Evolutionary conservation across 169 alveolate genomes (phyloP), one percentile per base, ranked within the genome.

Genomic region (Babesia ovis): DNA sequence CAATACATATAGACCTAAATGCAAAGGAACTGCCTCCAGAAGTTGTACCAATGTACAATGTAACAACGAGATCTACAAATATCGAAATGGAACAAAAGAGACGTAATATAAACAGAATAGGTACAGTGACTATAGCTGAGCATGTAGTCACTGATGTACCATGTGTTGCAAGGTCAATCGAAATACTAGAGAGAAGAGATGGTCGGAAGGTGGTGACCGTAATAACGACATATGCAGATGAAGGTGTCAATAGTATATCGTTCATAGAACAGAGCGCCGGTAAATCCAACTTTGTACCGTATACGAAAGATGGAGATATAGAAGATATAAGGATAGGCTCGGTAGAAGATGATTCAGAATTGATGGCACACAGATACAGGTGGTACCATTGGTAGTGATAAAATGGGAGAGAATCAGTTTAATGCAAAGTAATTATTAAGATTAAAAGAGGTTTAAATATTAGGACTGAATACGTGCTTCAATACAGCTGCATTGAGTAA

Each of bases 151-250:
- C 56, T 0, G 53, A 53, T 18, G 34, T 20, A 18, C 46, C 62
- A 1, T 61, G 72, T 62, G 39, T 67, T 18, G 64, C 43, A 5
- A 9, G 85, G 62, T 35, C 57, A 8, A 50, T 76, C 8, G n/a
- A 50, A 25, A 27, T 76, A n/a, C 56, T 58, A 61, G 60, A 45
- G 23, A 50, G 73, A 12, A 51, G 41, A 25, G 85, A 76, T 34
- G 85, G 85, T 6, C 60, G 58, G 48, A 51, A 53, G 18, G 39
- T 55, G 18, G 67, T 67, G 23, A 3, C 41, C 35, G 79, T 68
- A 5, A 41, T n/a, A 12, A 68, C 45, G 42, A 23, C n/a, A 6
- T 45, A 27, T 22, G 11, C 2, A 23, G 56, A 76, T 31, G 58
- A 56, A 29, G 66, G 18, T 12, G 34, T 59, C 43, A 62, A n/a